Base-by-base conservation (phyloP, 352 stramenopile species). In the Phytophthora lateralis region DNA sequence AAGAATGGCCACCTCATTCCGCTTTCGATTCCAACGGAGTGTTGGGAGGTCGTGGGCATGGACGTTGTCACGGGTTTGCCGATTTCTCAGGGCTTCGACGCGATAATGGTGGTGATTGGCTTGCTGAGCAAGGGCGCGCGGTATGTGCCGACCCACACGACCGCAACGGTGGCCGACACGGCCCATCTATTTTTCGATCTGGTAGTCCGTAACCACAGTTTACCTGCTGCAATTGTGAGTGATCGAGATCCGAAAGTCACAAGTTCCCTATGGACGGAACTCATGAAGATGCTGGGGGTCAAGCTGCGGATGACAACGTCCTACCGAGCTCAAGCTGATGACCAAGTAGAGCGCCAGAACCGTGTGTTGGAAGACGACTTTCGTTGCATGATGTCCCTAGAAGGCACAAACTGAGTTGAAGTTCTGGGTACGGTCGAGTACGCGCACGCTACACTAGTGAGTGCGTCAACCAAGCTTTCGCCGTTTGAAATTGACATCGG, bases 401-500 rank as follows among this genome's bases (percentile, higher is more conserved):
- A 63, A 2, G 51, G 38, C 12, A 44, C 7, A 47, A 66, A 5
- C 47, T 66, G 51, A 51, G 26, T 45, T 14, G 41, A 55, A 3
- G 8, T 48, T 27, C 6, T 71, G n/a, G 38, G 45, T 43, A 67
- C 51, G 2, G 52, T 70, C 24, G 51, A 63, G 48, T 67, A 57
- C 30, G 51, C 51, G 0, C 57, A 67, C 39, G 18, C 57, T 17
- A 67, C 63, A 17, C 18, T 60, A 0, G 35, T 53, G 1, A 63
- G 30, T 6, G 20, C 54, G 17, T 65, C 55, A 4, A 60, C 42
- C 1, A 37, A 38, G n/a, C 2, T 64, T 2, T 42, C 48, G 4
- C 63, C 56, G 3, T 63, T 67, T 12, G 46, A 66, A 46, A 26
- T 66, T 3, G 55, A 66, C 26, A 66, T n/a, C n/a, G n/a, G n/a